These are phyloP conservation scores for Hymenoscyphus albidus DNA, from an alignment of 2,329 filamentous ascomycete genomes.

Conservation along the genomic window DNA sequence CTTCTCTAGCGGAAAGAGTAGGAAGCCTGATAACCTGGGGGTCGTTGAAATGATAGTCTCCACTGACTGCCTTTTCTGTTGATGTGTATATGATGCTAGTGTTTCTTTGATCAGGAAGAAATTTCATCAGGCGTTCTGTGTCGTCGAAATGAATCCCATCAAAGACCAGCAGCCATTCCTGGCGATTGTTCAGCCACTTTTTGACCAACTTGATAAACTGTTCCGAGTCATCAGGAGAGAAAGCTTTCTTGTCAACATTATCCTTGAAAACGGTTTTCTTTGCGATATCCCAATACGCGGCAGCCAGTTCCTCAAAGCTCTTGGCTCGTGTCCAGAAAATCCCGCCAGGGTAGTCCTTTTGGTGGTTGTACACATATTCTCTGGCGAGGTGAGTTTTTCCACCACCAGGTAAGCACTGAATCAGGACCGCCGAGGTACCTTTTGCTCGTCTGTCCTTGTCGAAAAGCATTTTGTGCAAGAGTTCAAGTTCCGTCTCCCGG, in stretches of 20 bases:
- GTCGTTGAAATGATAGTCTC: constrained; percentile 56
- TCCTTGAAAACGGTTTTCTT: constrained; percentile 48
- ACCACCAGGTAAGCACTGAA: constrained; percentile 61
- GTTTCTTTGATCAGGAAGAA: constrained; percentile 60
- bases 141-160: constrained; percentile 62
- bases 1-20: constrained; percentile 52
- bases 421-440: constrained; percentile 59
- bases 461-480: constrained; percentile 56
- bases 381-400: constrained; percentile 68
- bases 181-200: constrained; percentile 56
- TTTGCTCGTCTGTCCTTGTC: constrained; percentile 51
- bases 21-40: constrained; percentile 54
- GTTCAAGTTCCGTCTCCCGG: constrained; percentile 53
- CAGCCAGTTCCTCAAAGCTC: constrained; percentile 53
- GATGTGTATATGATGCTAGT: constrained; percentile 68
- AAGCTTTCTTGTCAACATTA: constrained; percentile 34
- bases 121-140: constrained; percentile 51
- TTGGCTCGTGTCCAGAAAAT: constrained; percentile 68
- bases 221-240: constrained; percentile 33
- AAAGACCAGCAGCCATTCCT: constrained; percentile 65
- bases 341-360: constrained; percentile 57
- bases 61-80: constrained; percentile 53
- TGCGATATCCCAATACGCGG: constrained; percentile 64
- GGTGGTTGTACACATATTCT: constrained; percentile 61
- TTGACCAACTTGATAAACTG: constrained; percentile 55